Evolutionary conservation across 495 filamentous ascomycete species (phyloP).

Genomic region (Penicillium angulare): DNA sequence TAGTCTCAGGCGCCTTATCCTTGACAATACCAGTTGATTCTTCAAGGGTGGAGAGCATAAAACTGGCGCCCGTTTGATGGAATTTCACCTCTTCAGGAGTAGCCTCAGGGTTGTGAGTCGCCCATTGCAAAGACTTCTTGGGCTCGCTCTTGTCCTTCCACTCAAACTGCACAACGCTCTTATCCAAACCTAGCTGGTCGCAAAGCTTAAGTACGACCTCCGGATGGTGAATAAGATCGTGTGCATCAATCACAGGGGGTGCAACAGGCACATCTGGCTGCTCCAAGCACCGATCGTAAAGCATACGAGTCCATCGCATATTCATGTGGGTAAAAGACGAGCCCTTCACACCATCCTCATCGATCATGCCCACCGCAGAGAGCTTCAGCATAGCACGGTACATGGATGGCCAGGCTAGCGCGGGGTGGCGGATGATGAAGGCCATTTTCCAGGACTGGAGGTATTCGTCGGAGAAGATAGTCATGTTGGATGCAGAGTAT

Average conservation of each 20-base stretch:
- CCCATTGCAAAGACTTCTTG: slow-evolving; percentile 7
- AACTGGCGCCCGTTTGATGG: background rate
- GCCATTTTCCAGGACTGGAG: slow-evolving; percentile 34
- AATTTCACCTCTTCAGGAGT: background rate
- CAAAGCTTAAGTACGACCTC: slow-evolving; percentile 30
- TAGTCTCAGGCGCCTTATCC: slow-evolving; percentile 27
- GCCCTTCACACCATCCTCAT: slow-evolving; percentile 8
- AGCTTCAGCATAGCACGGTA: slow-evolving; percentile 30
- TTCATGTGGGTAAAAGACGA: slow-evolving; percentile 22
- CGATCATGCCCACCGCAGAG: slow-evolving; percentile 11
- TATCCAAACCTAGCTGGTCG: slow-evolving; percentile 34
- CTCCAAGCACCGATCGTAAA: slow-evolving; percentile 35
- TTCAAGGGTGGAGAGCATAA: slow-evolving; percentile 34
- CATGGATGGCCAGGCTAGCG: slow-evolving; percentile 35
- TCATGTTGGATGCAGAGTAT: slow-evolving; percentile 34
- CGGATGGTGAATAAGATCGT: slow-evolving; percentile 40
- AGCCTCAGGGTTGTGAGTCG: background rate
- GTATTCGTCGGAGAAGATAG: slow-evolving; percentile 36
- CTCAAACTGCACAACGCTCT: slow-evolving; percentile 29
- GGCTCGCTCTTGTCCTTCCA: slow-evolving; percentile 25
- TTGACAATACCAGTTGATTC: slow-evolving; percentile 36
- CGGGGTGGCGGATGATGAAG: slow-evolving; percentile 46
- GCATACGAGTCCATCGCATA: slow-evolving; percentile 28
- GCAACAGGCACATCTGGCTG: slow-evolving; percentile 14
- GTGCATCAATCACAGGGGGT: slow-evolving; percentile 43